These are phyloP conservation scores for Aspergillus bombycis DNA, from an alignment of 2,329 filamentous ascomycete genomes.

Conservation along the genomic window DNA sequence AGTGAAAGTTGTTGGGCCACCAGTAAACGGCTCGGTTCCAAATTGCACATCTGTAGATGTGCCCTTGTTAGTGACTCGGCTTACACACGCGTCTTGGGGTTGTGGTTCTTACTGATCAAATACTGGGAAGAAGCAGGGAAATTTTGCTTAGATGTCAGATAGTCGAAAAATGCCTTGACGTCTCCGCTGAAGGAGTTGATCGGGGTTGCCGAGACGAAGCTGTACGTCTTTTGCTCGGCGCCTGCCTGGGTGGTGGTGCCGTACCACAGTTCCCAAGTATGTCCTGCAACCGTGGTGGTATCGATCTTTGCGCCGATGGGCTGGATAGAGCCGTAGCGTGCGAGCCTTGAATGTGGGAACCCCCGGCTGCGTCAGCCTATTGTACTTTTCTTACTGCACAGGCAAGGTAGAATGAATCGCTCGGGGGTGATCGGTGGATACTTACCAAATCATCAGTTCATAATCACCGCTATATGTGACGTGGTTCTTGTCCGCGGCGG, in stretches of 20 bases:
- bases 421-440: neutral
- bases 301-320: constrained; percentile 58
- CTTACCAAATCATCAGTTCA: constrained; percentile 65
- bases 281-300: constrained; percentile 54
- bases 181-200: constrained; percentile 58
- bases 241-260: constrained; percentile 54
- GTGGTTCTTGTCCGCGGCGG: constrained; percentile 41
- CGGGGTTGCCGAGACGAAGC: constrained; percentile 51
- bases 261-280: constrained; percentile 59
- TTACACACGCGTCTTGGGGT: constrained; percentile 16
- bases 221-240: constrained; percentile 53
- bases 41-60: constrained; percentile 35
- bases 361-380: neutral
- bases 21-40: constrained; percentile 61
- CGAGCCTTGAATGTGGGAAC: constrained; percentile 35
- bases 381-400: neutral
- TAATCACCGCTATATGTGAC: constrained; percentile 52
- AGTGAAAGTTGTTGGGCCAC: constrained; percentile 45
- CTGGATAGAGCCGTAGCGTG: constrained; percentile 54
- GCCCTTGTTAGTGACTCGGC: neutral
- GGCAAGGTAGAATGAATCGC: neutral
- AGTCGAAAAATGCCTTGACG: constrained; percentile 58
- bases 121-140: constrained; percentile 52
- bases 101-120: constrained; percentile 46
- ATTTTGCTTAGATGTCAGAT: constrained; percentile 54